Conservation (phyloP, 2,329 filamentous ascomycete genomes). For the Diaporthe sp. region DNA sequence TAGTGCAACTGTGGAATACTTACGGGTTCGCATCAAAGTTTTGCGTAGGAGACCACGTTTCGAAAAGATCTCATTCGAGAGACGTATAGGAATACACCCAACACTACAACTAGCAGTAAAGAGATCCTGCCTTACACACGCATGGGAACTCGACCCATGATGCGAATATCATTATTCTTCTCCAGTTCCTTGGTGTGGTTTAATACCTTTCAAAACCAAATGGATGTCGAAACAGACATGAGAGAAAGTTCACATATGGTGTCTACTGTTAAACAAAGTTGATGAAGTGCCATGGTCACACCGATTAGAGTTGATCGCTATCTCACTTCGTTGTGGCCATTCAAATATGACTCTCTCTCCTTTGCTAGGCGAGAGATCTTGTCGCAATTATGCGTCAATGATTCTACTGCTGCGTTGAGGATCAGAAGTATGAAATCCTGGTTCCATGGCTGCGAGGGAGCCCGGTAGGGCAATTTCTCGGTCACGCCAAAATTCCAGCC, state of each 20-base stretch:
- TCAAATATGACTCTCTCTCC: not conserved
- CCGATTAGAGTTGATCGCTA: not conserved
- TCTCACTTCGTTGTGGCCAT: not conserved
- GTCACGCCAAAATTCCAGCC: not conserved
- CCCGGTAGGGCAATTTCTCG: not conserved
- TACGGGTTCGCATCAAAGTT: too few species aligned
- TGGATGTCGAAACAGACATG: too few species aligned
- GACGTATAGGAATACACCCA: not conserved
- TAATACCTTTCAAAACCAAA: too few species aligned
- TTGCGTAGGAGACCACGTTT: not conserved
- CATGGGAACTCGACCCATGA: not conserved
- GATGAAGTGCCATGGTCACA: not conserved
- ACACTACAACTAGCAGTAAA: not conserved
- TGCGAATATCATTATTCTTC: too few species aligned
- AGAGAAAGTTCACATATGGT: too few species aligned
- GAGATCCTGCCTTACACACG: not conserved
- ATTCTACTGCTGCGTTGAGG: not conserved
- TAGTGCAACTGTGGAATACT: too few species aligned
- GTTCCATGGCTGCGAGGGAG: not conserved
- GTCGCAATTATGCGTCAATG: not conserved
- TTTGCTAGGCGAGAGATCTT: not conserved
- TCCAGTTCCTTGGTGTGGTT: too few species aligned
- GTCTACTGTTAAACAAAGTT: not conserved
- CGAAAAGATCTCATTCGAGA: not conserved
- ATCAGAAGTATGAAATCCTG: not conserved